A percentile compares a stretch with the other conserved stretches of the same genome.
Evolutionary conservation across 306 rosid species (phyloP).

Genomic region (Amphicarpaea edgeworthii): DNA sequence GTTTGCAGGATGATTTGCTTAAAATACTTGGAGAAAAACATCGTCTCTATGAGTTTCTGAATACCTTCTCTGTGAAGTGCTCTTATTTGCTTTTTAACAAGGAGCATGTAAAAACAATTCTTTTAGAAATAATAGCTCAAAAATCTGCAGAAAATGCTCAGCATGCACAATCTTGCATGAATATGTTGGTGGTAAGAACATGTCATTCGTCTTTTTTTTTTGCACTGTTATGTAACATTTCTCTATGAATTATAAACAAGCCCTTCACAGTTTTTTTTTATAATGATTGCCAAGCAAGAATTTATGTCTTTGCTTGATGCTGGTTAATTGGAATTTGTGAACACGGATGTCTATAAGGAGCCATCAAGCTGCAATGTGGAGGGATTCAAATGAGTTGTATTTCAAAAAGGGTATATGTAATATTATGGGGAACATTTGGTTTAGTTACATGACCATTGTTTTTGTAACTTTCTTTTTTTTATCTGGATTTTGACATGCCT

Average conservation of each 20-base stretch:
- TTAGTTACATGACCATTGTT: no score
- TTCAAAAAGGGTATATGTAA: no score
- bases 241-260: conserved; percentile 13
- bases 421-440: no score
- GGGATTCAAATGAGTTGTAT: no score
- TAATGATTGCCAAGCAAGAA: conserved; percentile 16
- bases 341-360: no score
- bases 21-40: conserved; percentile 91
- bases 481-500: no score
- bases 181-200: conserved; percentile 84
- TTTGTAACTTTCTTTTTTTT: no score
- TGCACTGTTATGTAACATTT: conserved; percentile 20
- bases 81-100: conserved; percentile 91
- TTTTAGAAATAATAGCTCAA: conserved; percentile 65
- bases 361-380: no score
- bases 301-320: conserved; percentile 18
- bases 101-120: conserved; percentile 86
- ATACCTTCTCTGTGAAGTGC: conserved; percentile 78
- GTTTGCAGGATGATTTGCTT: conserved; percentile 83
- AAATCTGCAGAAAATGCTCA: conserved; percentile 65
- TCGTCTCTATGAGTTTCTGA: conserved; percentile 81
- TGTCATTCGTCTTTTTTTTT: conserved; percentile 34
- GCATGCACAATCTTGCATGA: conserved; percentile 67
- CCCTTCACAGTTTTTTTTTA: conserved; percentile 21
- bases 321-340: conserved; percentile 11